A percentile compares a stretch with the other conserved stretches of the same genome.
phyloP scores from a whole-genome alignment of 106 monocot genomes.

The Dendrobium officinale region DNA sequence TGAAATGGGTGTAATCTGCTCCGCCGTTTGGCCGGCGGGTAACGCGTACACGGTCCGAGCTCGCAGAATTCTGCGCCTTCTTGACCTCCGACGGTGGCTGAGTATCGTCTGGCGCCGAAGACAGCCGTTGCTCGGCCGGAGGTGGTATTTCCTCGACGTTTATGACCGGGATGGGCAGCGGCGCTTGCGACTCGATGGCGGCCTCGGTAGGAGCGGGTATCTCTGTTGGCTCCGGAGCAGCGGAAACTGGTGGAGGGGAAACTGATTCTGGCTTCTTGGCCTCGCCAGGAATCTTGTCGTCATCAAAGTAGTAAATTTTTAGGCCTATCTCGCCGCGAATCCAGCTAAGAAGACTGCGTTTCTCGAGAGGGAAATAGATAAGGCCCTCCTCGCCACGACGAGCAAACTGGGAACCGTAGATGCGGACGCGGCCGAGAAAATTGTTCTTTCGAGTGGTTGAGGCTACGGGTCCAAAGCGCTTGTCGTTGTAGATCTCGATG shows the following conservation, averaged over 20 bases:
- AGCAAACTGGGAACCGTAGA: constrained; percentile 76
- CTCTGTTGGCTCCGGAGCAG: constrained; percentile 23
- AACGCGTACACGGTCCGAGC: constrained; percentile 20
- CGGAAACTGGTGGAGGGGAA: constrained; percentile 6
- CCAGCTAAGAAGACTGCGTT: constrained; percentile 73
- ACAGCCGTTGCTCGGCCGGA: constrained; percentile 10
- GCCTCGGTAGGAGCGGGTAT: constrained; percentile 61
- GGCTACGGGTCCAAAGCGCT: constrained; percentile 24
- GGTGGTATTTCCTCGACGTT: constrained; percentile 36
- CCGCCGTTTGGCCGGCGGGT: constrained; percentile 18
- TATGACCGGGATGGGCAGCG: constrained; percentile 18
- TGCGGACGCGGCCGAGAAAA: constrained; percentile 77
- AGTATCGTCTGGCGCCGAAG: neutral
- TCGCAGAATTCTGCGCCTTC: constrained; percentile 49
- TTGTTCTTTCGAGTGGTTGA: constrained; percentile 54
- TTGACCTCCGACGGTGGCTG: constrained; percentile 40
- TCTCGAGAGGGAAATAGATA: constrained; percentile 90
- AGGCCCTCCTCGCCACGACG: constrained; percentile 72
- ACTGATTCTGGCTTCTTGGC: constrained; percentile 5
- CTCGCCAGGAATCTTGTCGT: constrained; percentile 3
- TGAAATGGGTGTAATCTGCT: neutral
- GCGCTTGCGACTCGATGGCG: constrained; percentile 67
- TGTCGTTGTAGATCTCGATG: constrained; percentile 80
- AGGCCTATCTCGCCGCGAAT: constrained; percentile 88
- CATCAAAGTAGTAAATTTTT: constrained; percentile 79